Evolutionary conservation across 164 flowering plant species (phyloP).

Genomic region (Vitis rotundifolia): DNA sequence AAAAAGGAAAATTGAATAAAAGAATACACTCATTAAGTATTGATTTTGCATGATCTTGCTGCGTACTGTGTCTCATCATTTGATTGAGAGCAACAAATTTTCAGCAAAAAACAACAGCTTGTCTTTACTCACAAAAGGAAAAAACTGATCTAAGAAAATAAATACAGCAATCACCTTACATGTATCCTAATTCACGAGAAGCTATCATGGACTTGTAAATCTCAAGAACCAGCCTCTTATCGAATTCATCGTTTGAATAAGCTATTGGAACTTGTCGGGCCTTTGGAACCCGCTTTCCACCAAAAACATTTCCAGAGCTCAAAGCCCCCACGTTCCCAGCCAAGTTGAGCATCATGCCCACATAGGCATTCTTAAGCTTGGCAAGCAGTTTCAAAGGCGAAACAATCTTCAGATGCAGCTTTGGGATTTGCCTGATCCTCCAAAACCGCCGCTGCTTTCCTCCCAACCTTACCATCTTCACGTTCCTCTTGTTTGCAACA

Average conservation of each 20-base stretch:
- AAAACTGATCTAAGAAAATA: no score
- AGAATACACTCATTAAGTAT: no score
- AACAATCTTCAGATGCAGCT: slow-evolving; percentile 18
- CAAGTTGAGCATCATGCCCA: slow-evolving; percentile 40
- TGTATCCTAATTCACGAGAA: slow-evolving; percentile 20
- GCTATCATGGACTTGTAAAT: slow-evolving; percentile 39
- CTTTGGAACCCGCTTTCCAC: slow-evolving; percentile 31
- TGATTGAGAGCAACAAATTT: no score
- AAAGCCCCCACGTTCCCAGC: slow-evolving; percentile 32
- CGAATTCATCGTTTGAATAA: slow-evolving; percentile 28
- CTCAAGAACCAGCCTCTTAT: slow-evolving; percentile 30
- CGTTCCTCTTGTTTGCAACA: slow-evolving; percentile 10
- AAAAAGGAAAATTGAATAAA: no score
- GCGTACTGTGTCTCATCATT: no score
- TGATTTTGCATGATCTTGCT: no score
- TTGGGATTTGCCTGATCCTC: slow-evolving; percentile 27
- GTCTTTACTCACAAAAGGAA: no score
- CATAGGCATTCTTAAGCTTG: slow-evolving; percentile 38
- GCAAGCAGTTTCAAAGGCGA: slow-evolving; percentile 38
- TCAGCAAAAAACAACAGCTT: no score
- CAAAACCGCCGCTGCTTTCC: slow-evolving; percentile 17
- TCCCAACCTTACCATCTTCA: slow-evolving; percentile 25
- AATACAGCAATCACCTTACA: no score
- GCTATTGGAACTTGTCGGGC: slow-evolving; percentile 12
- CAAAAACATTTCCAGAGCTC: slow-evolving; percentile 22